Evolutionary conservation across 2,329 filamentous ascomycete species (phyloP).

Genomic region (Orbilia oligospora): DNA sequence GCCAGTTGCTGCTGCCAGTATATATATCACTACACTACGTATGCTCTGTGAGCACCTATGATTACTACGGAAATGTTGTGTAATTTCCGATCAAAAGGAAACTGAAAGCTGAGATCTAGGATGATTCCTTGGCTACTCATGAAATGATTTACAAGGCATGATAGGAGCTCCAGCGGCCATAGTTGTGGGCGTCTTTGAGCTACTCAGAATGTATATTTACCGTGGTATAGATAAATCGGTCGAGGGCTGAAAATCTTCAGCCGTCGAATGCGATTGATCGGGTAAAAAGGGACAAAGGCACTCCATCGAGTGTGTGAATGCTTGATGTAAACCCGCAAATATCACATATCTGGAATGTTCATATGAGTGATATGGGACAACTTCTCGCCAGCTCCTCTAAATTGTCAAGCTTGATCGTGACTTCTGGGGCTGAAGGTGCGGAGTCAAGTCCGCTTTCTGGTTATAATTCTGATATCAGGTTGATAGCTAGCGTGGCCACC

Average conservation of each 20-base stretch:
- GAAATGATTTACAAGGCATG: constrained; percentile 28
- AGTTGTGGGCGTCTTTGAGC: constrained; percentile 12
- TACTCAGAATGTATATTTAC: constrained; percentile 21
- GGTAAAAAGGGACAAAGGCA: constrained; percentile 10
- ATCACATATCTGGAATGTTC: too few species aligned
- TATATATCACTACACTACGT: constrained; percentile 26
- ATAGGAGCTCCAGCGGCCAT: constrained; percentile 8
- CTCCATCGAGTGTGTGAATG: neutral
- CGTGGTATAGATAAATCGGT: constrained; percentile 15
- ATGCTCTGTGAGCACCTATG: constrained; percentile 7
- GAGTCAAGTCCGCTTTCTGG: neutral
- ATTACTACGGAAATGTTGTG: neutral
- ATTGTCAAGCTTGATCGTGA: too few species aligned
- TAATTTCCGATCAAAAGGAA: constrained; percentile 2
- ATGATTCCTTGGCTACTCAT: constrained; percentile 20
- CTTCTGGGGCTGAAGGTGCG: too few species aligned
- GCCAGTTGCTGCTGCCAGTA: constrained; percentile 14
- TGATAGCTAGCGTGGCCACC: neutral
- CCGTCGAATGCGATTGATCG: constrained; percentile 18
- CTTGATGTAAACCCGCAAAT: too few species aligned
- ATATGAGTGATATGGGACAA: too few species aligned
- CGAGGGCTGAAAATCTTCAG: constrained; percentile 32
- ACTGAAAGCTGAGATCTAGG: constrained; percentile 3
- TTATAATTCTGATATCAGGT: neutral
- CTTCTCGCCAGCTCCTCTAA: too few species aligned